Evolutionary conservation across 2,329 filamentous ascomycete genomes (phyloP).

Genomic region (Neonectria ditissima): DNA sequence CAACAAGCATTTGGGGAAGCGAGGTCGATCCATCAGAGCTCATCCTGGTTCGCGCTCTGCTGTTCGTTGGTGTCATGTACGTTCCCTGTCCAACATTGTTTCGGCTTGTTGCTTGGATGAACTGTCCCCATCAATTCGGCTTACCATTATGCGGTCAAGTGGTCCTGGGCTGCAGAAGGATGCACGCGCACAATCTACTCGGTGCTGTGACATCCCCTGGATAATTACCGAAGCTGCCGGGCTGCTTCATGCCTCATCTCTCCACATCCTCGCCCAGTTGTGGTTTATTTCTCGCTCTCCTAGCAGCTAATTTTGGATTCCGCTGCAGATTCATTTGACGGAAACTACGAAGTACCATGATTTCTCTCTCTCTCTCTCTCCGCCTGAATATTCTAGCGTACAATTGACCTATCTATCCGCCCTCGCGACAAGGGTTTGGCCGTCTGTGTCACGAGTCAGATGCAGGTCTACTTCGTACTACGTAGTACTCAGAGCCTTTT

Average conservation of each 20-base stretch:
- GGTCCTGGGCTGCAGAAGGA: slow-evolving; percentile 8
- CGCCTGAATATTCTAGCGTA: background rate
- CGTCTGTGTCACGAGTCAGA: background rate
- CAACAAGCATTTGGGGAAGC: slow-evolving; percentile 2
- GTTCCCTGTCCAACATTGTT: background rate
- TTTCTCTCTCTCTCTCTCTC: no score
- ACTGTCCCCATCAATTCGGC: background rate
- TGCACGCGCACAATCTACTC: slow-evolving; percentile 14
- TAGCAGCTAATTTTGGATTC: background rate
- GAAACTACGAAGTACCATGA: no score
- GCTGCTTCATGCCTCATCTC: background rate
- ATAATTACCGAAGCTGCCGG: slow-evolving; percentile 31
- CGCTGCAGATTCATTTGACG: background rate
- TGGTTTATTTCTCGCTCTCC: background rate
- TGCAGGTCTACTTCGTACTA: background rate
- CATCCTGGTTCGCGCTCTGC: background rate
- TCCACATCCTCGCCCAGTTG: background rate
- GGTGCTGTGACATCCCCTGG: slow-evolving; percentile 25
- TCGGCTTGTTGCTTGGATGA: background rate
- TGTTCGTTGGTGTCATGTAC: background rate
- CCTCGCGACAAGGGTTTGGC: background rate
- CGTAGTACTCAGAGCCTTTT: no score
- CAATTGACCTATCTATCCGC: no score
- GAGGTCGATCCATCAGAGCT: slow-evolving; percentile 13
- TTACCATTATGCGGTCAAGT: slow-evolving; percentile 3